Conservation (phyloP, 805 yeast genomes). For the Lachancea meyersii region DNA sequence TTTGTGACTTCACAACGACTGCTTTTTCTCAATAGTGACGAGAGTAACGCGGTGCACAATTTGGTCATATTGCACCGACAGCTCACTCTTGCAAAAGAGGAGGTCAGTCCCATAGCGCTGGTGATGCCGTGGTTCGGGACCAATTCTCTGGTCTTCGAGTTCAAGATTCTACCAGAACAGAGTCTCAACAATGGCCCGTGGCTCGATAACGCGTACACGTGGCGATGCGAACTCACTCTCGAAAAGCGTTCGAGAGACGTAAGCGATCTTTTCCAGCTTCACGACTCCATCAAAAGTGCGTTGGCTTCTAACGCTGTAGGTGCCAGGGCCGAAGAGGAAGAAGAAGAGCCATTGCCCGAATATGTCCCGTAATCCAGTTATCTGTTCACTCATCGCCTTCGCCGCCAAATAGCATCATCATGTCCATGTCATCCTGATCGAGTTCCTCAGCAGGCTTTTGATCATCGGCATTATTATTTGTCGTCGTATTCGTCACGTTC, state of each 20-base stretch:
- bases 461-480: background rate
- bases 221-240: conserved; percentile 6
- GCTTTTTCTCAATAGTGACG: background rate
- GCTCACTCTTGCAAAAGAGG: background rate
- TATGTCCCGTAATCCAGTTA: conserved; percentile 2
- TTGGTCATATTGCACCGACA: conserved; percentile 2
- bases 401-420: conserved; percentile 36
- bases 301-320: conserved; percentile 2
- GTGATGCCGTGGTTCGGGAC: conserved; percentile 11
- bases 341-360: conserved; percentile 4
- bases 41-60: background rate
- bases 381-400: conserved; percentile 26
- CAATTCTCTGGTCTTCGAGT: conserved; percentile 5
- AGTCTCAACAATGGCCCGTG: conserved; percentile 2
- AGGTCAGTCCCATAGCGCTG: conserved; percentile 4
- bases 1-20: conserved; percentile 6
- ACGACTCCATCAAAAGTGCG: conserved; percentile 3
- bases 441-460: conserved; percentile 16
- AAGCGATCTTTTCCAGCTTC: conserved; percentile 7
- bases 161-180: conserved; percentile 7
- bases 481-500: background rate
- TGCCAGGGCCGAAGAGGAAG: background rate
- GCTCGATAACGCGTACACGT: conserved; percentile 6
- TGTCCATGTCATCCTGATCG: conserved; percentile 34
- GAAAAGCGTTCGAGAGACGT: conserved; percentile 1